phyloP scores from a whole-genome alignment of 2,329 filamentous ascomycete genomes.

The Cylindrodendrum hubeiense region DNA sequence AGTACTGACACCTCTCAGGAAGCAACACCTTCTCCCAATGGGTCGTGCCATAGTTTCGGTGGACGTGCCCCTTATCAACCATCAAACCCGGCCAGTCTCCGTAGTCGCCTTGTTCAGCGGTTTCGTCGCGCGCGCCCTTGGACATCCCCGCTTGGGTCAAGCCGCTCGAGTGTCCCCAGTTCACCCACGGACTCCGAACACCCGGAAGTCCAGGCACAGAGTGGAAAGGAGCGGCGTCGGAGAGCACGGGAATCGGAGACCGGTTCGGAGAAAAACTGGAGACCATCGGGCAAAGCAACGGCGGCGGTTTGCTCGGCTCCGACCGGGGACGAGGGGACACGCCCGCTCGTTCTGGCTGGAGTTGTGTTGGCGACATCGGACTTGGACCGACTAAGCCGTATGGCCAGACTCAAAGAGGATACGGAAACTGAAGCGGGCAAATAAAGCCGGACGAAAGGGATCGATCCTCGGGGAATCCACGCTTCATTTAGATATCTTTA shows the following conservation, averaged over 20 bases:
- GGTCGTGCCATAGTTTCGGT: constrained; percentile 25
- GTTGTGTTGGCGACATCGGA: constrained; percentile 46
- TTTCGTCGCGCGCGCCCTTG: constrained; percentile 43
- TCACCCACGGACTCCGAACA: constrained; percentile 18
- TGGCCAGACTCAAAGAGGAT: constrained; percentile 37
- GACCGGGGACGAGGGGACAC: constrained; percentile 34
- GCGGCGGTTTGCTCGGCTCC: constrained; percentile 36
- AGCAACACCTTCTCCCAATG: constrained; percentile 20
- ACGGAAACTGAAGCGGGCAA: not conserved
- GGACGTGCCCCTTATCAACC: constrained; percentile 39
- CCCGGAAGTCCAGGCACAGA: constrained; percentile 28
- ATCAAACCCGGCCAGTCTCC: constrained; percentile 38
- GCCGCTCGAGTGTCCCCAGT: constrained; percentile 30
- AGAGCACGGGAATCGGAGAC: constrained; percentile 47
- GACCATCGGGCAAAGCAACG: constrained; percentile 36
- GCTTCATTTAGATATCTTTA: constrained; percentile 5
- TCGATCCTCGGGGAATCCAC: not conserved
- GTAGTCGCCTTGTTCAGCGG: constrained; percentile 38
- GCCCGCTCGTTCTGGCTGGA: constrained; percentile 44
- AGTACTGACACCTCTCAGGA: constrained; percentile 23
- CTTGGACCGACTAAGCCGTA: constrained; percentile 48
- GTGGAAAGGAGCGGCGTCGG: constrained; percentile 47
- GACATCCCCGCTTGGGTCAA: constrained; percentile 36
- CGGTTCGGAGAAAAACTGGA: constrained; percentile 41
- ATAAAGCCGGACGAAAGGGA: constrained; percentile 1